These are phyloP conservation scores for Astragalus membranaceus DNA, from an alignment of 306 rosid genomes.

Conservation along the genomic window DNA sequence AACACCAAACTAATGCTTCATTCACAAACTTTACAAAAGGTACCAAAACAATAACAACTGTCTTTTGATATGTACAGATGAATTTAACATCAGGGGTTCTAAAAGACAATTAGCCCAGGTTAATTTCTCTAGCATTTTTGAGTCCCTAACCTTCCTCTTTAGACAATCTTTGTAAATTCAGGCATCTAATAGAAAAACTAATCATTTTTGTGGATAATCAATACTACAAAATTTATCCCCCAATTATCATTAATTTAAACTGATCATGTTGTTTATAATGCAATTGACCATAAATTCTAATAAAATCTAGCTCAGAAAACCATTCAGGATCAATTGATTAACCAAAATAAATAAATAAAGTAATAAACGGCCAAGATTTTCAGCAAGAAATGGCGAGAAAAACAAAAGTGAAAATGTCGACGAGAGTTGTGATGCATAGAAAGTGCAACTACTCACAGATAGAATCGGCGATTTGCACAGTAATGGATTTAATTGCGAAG, in stretches of 20 bases:
- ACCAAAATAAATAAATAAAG: not conserved
- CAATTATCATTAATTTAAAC: not conserved
- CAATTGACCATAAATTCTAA: not conserved
- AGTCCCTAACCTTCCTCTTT: not conserved
- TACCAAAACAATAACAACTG: not conserved
- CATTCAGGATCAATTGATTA: not conserved
- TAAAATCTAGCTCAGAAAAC: not conserved
- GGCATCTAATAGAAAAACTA: not conserved
- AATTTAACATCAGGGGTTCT: not conserved
- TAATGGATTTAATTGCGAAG: slow-evolving; percentile 10
- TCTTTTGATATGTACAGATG: not conserved
- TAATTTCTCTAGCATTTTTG: not conserved
- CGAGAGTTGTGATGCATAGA: not conserved
- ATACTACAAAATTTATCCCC: not conserved
- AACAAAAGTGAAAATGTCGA: not conserved
- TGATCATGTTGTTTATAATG: not conserved
- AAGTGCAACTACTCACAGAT: slow-evolving; percentile 30
- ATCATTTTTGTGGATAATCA: not conserved
- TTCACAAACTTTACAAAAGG: not conserved
- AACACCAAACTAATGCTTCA: not conserved
- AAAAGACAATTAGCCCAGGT: not conserved
- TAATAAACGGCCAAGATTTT: not conserved
- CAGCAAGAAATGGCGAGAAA: not conserved
- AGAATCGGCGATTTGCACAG: slow-evolving; percentile 14
- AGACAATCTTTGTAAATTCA: not conserved